phyloP scores from a whole-genome alignment of 2,329 filamentous ascomycete genomes.

The Botrytis galanthina region DNA sequence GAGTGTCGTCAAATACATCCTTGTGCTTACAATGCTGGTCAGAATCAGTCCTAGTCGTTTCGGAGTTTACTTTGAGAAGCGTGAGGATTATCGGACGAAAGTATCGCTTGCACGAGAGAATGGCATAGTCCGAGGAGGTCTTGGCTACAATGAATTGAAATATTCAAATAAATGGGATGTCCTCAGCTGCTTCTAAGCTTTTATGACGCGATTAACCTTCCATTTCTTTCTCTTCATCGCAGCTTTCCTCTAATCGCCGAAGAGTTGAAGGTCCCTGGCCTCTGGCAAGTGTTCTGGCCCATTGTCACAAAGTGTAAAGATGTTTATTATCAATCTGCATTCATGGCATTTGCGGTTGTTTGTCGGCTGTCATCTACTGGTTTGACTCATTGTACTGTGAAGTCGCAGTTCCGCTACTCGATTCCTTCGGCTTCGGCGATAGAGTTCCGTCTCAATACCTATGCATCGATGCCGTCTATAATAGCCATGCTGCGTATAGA shows the following conservation, averaged over 20 bases:
- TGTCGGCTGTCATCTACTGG: slow-evolving; percentile 45
- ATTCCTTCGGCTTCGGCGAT: slow-evolving; percentile 50
- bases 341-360: slow-evolving; percentile 47
- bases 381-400: slow-evolving; percentile 46
- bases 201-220: not conserved
- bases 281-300: slow-evolving; percentile 34
- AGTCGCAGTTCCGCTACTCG: slow-evolving; percentile 25
- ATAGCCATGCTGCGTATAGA: slow-evolving; percentile 45
- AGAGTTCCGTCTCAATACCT: slow-evolving; percentile 50
- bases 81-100: not conserved
- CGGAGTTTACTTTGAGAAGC: slow-evolving; percentile 1
- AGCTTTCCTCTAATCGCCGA: not conserved
- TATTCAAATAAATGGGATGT: not conserved
- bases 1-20: not conserved
- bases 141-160: not conserved
- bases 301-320: slow-evolving; percentile 37
- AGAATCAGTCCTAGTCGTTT: not conserved
- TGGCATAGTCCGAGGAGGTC: not conserved
- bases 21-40: slow-evolving; percentile 6
- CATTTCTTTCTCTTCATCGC: not conserved
- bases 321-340: slow-evolving; percentile 51
- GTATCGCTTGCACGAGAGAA: not conserved
- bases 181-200: not conserved
- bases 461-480: slow-evolving; percentile 48
- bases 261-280: not conserved